Evolutionary conservation across 148 eudicot genomes (phyloP).

Genomic region (Cornus controversa): DNA sequence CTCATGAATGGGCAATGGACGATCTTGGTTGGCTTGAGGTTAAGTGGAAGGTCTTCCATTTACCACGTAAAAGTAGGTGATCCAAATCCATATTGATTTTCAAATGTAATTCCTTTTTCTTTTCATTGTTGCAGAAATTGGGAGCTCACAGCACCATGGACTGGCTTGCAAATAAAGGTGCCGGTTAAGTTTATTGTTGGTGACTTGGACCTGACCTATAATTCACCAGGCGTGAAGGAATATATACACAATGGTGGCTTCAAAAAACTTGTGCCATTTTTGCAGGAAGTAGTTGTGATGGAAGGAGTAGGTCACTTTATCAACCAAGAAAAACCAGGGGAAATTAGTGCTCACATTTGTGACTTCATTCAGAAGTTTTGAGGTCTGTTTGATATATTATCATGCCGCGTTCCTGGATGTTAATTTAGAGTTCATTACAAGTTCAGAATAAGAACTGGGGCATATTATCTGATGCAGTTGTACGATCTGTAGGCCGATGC

Average conservation of each 20-base stretch:
- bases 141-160: conserved; percentile 59
- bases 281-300: conserved; percentile 56
- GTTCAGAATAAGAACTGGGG: not conserved
- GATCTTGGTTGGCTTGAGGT: no score
- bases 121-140: conserved; percentile 39
- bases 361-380: conserved; percentile 47
- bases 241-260: conserved; percentile 50
- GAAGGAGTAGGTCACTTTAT: conserved; percentile 61
- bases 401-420: not conserved
- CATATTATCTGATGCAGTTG: no score
- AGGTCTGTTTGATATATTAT: not conserved
- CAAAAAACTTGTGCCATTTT: conserved; percentile 44
- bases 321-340: conserved; percentile 59
- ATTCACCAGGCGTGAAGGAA: conserved; percentile 41
- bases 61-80: no score
- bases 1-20: no score
- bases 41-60: no score
- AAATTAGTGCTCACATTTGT: conserved; percentile 48
- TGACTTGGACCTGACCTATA: conserved; percentile 45
- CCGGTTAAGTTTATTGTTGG: conserved; percentile 61
- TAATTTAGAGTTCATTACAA: not conserved
- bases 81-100: no score
- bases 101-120: not conserved
- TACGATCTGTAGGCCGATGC: not conserved
- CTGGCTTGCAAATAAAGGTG: conserved; percentile 48